Evolutionary conservation across 2,329 filamentous ascomycete species (phyloP).

Genomic region (Aureobasidium lini): DNA sequence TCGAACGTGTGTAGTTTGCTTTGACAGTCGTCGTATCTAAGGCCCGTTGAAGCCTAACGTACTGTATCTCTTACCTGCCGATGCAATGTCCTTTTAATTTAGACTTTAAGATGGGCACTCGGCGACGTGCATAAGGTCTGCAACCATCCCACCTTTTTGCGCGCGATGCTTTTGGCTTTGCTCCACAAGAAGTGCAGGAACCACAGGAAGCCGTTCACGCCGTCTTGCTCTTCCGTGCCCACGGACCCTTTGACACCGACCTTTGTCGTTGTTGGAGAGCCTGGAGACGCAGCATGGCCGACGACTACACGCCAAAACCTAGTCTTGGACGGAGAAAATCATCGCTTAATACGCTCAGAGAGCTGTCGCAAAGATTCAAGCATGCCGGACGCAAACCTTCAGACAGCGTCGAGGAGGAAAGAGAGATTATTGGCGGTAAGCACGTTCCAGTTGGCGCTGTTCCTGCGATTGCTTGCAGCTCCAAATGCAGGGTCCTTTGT

Average conservation of each 20-base stretch:
- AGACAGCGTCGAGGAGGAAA: slow-evolving; percentile 1
- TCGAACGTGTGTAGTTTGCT: not conserved
- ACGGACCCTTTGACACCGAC: slow-evolving; percentile 1
- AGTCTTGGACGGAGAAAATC: not conserved
- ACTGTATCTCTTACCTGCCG: slow-evolving; percentile 6
- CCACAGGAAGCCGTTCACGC: slow-evolving; percentile 4
- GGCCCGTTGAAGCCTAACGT: slow-evolving; percentile 9
- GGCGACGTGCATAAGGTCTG: slow-evolving; percentile 9
- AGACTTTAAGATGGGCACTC: slow-evolving; percentile 1
- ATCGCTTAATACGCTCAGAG: not conserved
- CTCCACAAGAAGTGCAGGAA: slow-evolving; percentile 9
- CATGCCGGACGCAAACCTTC: not conserved
- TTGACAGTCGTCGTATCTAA: not conserved
- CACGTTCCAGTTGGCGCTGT: slow-evolving; percentile 11
- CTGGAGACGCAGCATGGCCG: not conserved
- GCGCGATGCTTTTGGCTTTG: slow-evolving; percentile 1
- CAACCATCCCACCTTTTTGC: slow-evolving; percentile 3
- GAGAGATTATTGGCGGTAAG: slow-evolving; percentile 11
- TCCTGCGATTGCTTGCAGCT: slow-evolving; percentile 3
- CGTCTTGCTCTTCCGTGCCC: not conserved
- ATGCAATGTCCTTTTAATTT: slow-evolving; percentile 11
- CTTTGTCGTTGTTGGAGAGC: not conserved
- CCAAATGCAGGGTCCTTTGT: slow-evolving; percentile 7
- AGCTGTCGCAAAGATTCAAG: not conserved
- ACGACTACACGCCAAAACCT: not conserved